Conservation (phyloP, 129 eudicot genomes). For the Chrysanthemum seticuspe region DNA sequence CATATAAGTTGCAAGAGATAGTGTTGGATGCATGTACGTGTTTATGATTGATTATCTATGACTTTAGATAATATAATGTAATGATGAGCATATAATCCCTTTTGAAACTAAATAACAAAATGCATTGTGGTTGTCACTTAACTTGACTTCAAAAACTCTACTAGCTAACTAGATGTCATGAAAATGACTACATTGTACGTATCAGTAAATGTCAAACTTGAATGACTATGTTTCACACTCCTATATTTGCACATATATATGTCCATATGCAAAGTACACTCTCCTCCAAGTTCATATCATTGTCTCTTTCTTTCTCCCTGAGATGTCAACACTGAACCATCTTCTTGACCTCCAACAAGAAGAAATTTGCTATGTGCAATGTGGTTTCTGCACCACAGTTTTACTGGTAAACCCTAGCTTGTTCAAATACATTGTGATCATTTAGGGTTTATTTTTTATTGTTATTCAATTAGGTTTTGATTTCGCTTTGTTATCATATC, state of each 20-base stretch:
- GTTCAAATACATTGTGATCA: neutral
- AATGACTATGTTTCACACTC: conserved; percentile 16
- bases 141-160: conserved; percentile 11
- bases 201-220: conserved; percentile 22
- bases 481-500: neutral
- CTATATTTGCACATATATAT: neutral
- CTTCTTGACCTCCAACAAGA: conserved; percentile 51
- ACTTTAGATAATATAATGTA: neutral
- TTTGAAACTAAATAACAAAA: neutral
- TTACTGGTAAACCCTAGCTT: conserved; percentile 55
- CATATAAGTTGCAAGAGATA: no score
- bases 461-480: neutral
- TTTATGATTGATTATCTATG: no score
- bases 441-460: neutral
- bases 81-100: conserved; percentile 7
- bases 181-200: conserved; percentile 22
- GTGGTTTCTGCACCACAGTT: conserved; percentile 78
- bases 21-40: no score
- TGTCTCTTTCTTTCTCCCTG: conserved; percentile 12
- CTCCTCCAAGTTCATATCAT: conserved; percentile 24
- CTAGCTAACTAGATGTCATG: conserved; percentile 3
- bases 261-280: conserved; percentile 12
- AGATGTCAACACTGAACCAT: conserved; percentile 59
- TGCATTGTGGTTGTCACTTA: neutral
- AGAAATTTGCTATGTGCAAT: conserved; percentile 84